phyloP scores from a whole-genome alignment of 1,284 basidiomycete species.

The Sutorius eximius region DNA sequence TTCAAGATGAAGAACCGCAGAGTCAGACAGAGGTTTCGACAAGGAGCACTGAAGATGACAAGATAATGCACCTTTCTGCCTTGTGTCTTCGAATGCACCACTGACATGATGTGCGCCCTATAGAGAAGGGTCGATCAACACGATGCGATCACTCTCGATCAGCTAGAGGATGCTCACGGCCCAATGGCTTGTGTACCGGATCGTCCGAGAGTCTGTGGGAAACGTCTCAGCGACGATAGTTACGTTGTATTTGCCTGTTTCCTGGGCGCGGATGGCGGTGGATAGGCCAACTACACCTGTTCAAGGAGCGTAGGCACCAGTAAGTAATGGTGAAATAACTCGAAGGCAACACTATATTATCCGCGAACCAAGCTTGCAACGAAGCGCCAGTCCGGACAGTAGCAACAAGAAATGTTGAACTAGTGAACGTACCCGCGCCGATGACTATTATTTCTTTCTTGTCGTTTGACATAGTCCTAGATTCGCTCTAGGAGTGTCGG shows the following conservation, averaged over 20 bases:
- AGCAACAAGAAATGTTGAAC: neutral
- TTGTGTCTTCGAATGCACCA: slow-evolving; percentile 45
- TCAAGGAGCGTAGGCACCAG: neutral
- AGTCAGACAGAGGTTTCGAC: neutral
- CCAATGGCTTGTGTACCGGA: slow-evolving; percentile 75
- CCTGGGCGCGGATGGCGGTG: slow-evolving; percentile 65
- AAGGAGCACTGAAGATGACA: neutral
- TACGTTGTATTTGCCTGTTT: slow-evolving; percentile 55
- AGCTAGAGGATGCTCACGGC: slow-evolving; percentile 48
- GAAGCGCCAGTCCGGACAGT: neutral
- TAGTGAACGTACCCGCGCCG: slow-evolving; percentile 35
- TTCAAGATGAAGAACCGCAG: neutral
- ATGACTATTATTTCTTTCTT: slow-evolving; percentile 36
- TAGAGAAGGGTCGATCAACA: neutral
- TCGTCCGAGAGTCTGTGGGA: slow-evolving; percentile 64
- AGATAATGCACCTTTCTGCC: slow-evolving; percentile 47
- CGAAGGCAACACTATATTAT: no score
- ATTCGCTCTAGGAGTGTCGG: neutral
- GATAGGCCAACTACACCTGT: slow-evolving; percentile 69
- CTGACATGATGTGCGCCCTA: slow-evolving; percentile 73
- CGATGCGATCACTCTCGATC: neutral
- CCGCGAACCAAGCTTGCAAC: neutral
- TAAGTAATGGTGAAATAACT: neutral
- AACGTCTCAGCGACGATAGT: slow-evolving; percentile 66
- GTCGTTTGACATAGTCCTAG: slow-evolving; percentile 30